Base-by-base conservation (phyloP, 805 yeast genomes). In the Candida pseudoglaebosa region DNA sequence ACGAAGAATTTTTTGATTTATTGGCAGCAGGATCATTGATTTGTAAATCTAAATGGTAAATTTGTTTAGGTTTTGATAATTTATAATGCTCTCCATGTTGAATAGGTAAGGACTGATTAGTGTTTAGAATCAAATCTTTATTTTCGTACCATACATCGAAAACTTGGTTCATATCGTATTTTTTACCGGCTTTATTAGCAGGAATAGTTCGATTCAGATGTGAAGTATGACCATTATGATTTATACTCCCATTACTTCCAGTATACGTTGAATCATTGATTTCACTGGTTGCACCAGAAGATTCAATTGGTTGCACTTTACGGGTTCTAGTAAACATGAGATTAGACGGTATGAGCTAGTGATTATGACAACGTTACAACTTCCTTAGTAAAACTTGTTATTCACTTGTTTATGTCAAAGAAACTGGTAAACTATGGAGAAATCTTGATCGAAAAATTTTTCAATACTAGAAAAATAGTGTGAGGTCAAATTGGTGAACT, bases 111-210 rank as follows among this genome's bases (percentile, higher is more conserved):
- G 48, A 50, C 10, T 19, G 30, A 9, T 28, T 28, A 24, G 43
- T 28, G 15, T 40, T 37, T 41, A 60, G 46, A 34, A 58, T 53
- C 17, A 44, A 47, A 36, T 50, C 59, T 40, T 57, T 52, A 41
- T 53, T 59, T 15, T 62, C 59, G 26, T 65, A 55, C 73, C 81
- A 80, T 9, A 78, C 70, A 16, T 69, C 61, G 42, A 80, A 67
- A 46, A 80, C 69, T 47, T 80, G 78, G 20, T 70, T 67, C 56
- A 77, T 61, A 5, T 76, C 50, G 48, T 80, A 78, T 19, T 59
- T 58, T 41, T 60, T 59, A 24, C 78, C 67, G 12, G 61, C 66
- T 18, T 57, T 57, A 45, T 70, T 73, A 10, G 60, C 52, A 4
- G 69, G 70, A 31, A 69, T 56, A 6, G 54, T 44, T 9, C 26